Evolutionary conservation across 495 filamentous ascomycete species (phyloP), one percentile per base, ranked within the genome.

Genomic region (Evansstolkia leycettana): DNA sequence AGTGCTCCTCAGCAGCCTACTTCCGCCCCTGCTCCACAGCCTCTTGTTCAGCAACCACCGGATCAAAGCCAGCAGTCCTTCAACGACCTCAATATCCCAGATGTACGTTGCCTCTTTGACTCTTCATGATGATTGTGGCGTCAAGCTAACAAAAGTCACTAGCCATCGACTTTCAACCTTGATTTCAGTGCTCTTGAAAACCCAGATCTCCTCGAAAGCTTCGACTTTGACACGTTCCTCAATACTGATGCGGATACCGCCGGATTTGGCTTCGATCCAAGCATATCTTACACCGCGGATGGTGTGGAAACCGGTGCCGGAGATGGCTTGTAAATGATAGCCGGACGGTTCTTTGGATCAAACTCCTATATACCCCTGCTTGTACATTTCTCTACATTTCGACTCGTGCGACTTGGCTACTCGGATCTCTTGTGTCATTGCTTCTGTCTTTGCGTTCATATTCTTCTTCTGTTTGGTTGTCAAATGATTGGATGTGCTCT

Each of bases 221-320:
- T 96, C 45, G 89, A 96, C 56, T 96, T 96, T 54, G 89, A 96
- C 57, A 85, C 83, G 0, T 96, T 95, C 72, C 64, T 96, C 33
- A 76, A 77, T 41, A 76, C 70, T 7, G 73, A 76, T 39, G 67
- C 70, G 37, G 62, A 62, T 16, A 57, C 52, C 10, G 56, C 59
- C 24, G 59, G 58, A 20, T 69, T 75, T 36, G 66, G 62, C 13
- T 78, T 78, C 38, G 66, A 74, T 37, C 57, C 62, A 3, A 61
- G 48, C 37, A 55, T 62, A 41, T 52, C 57, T 24, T 65, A 64
- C 31, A 40, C 52, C 36, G 40, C 43, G 4, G 71, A 68, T 37
- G 53, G 57, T 43, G 70, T 75, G 52, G 70, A 74, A 51, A 61
- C 70, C 36, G 62, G 61, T 37, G 55, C 70, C 34, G 52, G 51